Base-by-base conservation (phyloP, 352 stramenopile species). In the Saprolegnia parasitica region DNA sequence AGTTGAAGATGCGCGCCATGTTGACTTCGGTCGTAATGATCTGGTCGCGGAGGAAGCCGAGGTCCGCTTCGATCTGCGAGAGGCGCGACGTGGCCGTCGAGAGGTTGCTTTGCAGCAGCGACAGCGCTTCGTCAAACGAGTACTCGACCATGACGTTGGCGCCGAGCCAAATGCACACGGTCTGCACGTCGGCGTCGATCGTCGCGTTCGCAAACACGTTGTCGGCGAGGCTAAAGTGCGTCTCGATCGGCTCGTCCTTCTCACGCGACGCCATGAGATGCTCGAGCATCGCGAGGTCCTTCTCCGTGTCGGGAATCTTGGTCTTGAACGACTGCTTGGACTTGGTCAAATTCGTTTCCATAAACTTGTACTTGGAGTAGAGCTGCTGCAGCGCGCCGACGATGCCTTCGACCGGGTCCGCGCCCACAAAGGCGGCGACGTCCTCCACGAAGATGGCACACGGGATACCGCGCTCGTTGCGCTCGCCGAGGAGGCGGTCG, bases 131-230 rank as follows among this genome's bases (percentile, higher is more conserved):
- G n/a, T 98, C 86, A 73, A 98, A 98, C 55, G 91, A 95, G 76
- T 98, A 98, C 74, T 99, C 95, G 70, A 98, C 85, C 93, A 98
- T 98, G 37, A 98, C 92, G 81, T 98, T 98, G 18, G 95, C 96
- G n/a, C 96, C 96, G 16, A 99, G 80, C 96, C 96, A 99, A 68
- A 99, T 89, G 83, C 96, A 98, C 24, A 99, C 96, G 66, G 90
- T 98, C 37, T 91, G 91, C 46, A 90, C 75, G 0, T 79, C 81
- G 35, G 77, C 86, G 78, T 98, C 91, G 29, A 99, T 80, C 42
- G 95, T 87, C 0, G 96, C 96, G 71, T 98, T 97, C 61, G 91
- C 91, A 77, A 98, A 98, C 35, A 99, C 86, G 68, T 95, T 98
- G 75, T 98, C 96, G 4, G 91, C 86, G 23, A 99, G 72, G 76